phyloP scores from a whole-genome alignment of 495 filamentous ascomycete species.

The Tuber borchii region DNA sequence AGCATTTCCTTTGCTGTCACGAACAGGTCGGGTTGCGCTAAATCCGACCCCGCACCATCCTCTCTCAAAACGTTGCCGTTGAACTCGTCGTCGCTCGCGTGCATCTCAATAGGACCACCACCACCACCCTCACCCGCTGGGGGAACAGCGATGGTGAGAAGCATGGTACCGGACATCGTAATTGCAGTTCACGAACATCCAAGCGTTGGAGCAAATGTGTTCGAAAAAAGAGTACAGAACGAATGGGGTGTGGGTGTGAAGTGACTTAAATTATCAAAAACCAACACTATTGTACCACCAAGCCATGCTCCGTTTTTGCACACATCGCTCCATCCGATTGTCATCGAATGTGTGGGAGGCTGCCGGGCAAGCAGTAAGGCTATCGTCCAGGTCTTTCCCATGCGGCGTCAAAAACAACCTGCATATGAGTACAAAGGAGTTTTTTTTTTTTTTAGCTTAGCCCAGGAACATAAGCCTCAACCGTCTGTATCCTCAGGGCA shows the following conservation, averaged over 20 bases:
- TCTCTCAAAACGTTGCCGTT: slow-evolving; percentile 31
- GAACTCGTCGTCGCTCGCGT: slow-evolving; percentile 29
- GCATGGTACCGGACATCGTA: slow-evolving; percentile 26
- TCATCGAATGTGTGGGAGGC: background rate
- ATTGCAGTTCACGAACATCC: slow-evolving; percentile 18
- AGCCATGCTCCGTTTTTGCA: background rate
- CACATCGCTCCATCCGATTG: background rate
- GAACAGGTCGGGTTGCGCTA: slow-evolving; percentile 33
- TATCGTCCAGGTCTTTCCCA: background rate
- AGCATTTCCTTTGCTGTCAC: slow-evolving; percentile 34
- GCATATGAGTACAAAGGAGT: background rate
- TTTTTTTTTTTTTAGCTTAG: slow-evolving; percentile 1
- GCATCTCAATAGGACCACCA: slow-evolving; percentile 28
- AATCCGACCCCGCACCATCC: slow-evolving; percentile 27
- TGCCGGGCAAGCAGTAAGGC: background rate
- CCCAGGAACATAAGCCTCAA: background rate
- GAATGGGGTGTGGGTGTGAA: slow-evolving; percentile 28
- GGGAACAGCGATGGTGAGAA: slow-evolving; percentile 26
- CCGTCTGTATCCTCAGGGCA: background rate
- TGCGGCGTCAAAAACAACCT: background rate
- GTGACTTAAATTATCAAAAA: slow-evolving; percentile 32
- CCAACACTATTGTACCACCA: slow-evolving; percentile 12
- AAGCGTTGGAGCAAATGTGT: slow-evolving; percentile 7
- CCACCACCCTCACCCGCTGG: slow-evolving; percentile 16
- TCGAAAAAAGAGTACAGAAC: slow-evolving; percentile 14